Evolutionary conservation across 441 rosid species (phyloP), one percentile per base, ranked within the genome.

Genomic region (Oxalis stricta): DNA sequence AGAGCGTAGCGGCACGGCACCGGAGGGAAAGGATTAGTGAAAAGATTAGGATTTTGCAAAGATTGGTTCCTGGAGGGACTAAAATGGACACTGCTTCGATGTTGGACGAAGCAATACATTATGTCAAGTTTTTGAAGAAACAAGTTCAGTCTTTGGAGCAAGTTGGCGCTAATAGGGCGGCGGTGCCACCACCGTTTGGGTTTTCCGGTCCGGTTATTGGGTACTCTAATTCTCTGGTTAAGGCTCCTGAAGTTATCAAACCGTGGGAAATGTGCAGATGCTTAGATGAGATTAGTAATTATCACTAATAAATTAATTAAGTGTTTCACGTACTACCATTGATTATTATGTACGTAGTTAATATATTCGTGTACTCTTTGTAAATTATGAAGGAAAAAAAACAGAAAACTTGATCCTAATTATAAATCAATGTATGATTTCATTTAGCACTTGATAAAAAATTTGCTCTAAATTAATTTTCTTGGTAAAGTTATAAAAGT

Each of bases 41-140:
- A 59, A 65, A 80, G 74, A 84, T 88, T 18, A 60, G 97, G 75
- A 84, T 81, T 35, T 66, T 84, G 49, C 97, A 84, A 63, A 67
- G 97, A 61, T 71, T 88, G 10, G 97, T 88, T 9, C 95, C 97
- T 0, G 93, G 97, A n/a, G 95, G 97, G 0, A 88, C 85, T n/a
- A 88, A 79, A 48, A 88, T 84, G 97, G 97, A 84, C 59, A 88
- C 93, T 16, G 93, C 95, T 41, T 84, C 95, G 0, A 88, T 88
- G 97, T 58, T 88, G 9, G 97, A 88, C 35, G 95, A 88, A 52
- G 95, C 97, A 3, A 72, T 84, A 22, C 97, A 84, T 61, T 88
- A 88, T 44, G 89, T 88, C 10, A 88, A 88, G 55, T 88, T 88
- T 55, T 63, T 88, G 52, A 88, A 84, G 70, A 79, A 75, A 55